Evolutionary conservation across 345 rosid genomes (phyloP).

Genomic region (Brassica incana): DNA sequence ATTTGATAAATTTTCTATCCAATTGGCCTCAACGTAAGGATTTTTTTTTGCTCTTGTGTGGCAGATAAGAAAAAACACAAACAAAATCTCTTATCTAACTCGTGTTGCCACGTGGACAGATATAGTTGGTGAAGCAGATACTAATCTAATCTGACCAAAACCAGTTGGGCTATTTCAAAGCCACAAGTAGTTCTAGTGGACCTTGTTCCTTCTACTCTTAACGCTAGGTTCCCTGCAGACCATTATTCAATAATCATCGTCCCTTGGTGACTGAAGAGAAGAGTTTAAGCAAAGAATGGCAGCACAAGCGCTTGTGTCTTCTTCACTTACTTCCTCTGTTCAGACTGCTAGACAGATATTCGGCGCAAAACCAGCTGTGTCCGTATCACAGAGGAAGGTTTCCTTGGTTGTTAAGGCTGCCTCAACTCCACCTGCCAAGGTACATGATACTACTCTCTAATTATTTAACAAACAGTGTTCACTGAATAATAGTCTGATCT

Average conservation of each 20-base stretch:
- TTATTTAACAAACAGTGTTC: background rate
- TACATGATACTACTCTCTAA: slow-evolving; percentile 11
- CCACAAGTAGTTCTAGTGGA: slow-evolving; percentile 32
- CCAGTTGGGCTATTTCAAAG: slow-evolving; percentile 27
- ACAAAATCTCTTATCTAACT: slow-evolving; percentile 55
- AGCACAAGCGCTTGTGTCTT: slow-evolving; percentile 86
- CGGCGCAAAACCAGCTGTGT: slow-evolving; percentile 48
- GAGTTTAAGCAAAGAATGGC: slow-evolving; percentile 52
- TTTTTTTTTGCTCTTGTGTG: slow-evolving; percentile 19
- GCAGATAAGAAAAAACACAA: slow-evolving; percentile 9
- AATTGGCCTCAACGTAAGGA: slow-evolving; percentile 9
- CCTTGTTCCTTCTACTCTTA: background rate
- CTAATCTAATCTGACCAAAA: slow-evolving; percentile 53
- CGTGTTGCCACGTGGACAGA: slow-evolving; percentile 52
- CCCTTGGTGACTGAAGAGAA: slow-evolving; percentile 32
- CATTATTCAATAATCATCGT: slow-evolving; percentile 29
- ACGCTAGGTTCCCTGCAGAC: slow-evolving; percentile 23
- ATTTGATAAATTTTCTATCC: background rate
- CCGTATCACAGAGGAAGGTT: slow-evolving; percentile 52
- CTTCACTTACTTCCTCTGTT: slow-evolving; percentile 74
- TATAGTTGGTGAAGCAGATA: slow-evolving; percentile 69
- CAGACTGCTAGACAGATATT: slow-evolving; percentile 75
- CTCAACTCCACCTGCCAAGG: slow-evolving; percentile 95
- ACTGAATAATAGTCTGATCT: background rate
- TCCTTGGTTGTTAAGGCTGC: slow-evolving; percentile 76